Evolutionary conservation across 495 filamentous ascomycete genomes (phyloP).

Genomic region (Chaetomium cochliodes): DNA sequence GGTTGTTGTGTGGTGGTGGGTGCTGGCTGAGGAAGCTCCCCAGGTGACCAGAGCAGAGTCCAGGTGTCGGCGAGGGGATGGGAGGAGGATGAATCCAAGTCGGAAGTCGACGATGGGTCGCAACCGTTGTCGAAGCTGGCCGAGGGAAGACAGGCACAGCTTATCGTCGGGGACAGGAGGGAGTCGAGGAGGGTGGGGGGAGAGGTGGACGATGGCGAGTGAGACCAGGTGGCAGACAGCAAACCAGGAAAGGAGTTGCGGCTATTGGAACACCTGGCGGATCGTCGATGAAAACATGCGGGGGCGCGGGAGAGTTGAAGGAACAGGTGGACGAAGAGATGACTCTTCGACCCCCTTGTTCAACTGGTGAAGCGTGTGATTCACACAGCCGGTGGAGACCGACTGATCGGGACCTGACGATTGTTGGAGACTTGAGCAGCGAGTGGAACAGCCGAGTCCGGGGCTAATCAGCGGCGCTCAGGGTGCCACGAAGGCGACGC

Average conservation of each 20-base stretch:
- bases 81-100: not conserved
- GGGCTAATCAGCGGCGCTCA: slow-evolving; percentile 17
- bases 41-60: slow-evolving; percentile 14
- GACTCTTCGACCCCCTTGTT: slow-evolving; percentile 49
- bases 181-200: not conserved
- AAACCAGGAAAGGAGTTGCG: slow-evolving; percentile 30
- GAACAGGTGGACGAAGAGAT: slow-evolving; percentile 50
- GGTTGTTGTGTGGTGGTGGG: slow-evolving; percentile 24
- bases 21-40: slow-evolving; percentile 7
- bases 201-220: slow-evolving; percentile 1
- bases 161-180: slow-evolving; percentile 15
- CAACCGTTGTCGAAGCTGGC: slow-evolving; percentile 15
- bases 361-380: slow-evolving; percentile 37
- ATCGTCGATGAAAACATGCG: slow-evolving; percentile 46
- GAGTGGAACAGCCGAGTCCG: slow-evolving; percentile 26
- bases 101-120: slow-evolving; percentile 12
- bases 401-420: slow-evolving; percentile 27
- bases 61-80: slow-evolving; percentile 2
- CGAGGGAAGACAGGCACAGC: slow-evolving; percentile 11
- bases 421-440: slow-evolving; percentile 17
- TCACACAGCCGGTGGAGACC: slow-evolving; percentile 35
- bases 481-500: slow-evolving; percentile 17
- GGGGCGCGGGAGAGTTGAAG: slow-evolving; percentile 32
- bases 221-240: slow-evolving; percentile 41
- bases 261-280: slow-evolving; percentile 43